Evolutionary conservation across 192 early-diverging fungal genomes (phyloP).

Genomic region (Coemansia sp.): DNA sequence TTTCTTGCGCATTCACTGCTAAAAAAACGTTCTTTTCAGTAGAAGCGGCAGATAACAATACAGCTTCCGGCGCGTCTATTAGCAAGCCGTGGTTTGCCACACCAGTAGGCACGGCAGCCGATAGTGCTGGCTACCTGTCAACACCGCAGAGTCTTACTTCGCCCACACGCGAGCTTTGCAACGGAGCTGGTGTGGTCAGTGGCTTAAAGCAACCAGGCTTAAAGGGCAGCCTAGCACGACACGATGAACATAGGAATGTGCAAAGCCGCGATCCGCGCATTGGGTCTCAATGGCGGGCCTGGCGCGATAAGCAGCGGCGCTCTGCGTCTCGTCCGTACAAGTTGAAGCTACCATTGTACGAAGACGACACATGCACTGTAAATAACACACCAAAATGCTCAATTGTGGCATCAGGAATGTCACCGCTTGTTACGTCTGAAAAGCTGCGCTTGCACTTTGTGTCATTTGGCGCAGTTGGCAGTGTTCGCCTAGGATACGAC

Average conservation of each 20-base stretch:
- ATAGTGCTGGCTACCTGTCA: slow-evolving; percentile 14
- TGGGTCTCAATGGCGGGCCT: slow-evolving; percentile 17
- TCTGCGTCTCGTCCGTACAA: slow-evolving; percentile 4
- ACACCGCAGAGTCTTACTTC: slow-evolving; percentile 33
- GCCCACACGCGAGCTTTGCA: slow-evolving; percentile 10
- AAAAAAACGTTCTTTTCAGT: too few relatives aligned
- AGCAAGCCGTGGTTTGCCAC: slow-evolving; percentile 5
- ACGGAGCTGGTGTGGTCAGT: neutral
- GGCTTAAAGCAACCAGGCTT: neutral
- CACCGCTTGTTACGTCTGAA: slow-evolving; percentile 42
- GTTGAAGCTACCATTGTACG: slow-evolving; percentile 38
- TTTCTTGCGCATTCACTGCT: too few relatives aligned
- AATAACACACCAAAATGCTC: slow-evolving; percentile 11
- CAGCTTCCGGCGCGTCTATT: too few relatives aligned
- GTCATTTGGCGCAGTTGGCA: slow-evolving; percentile 38
- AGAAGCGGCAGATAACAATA: too few relatives aligned
- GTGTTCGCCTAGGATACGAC: slow-evolving; percentile 39
- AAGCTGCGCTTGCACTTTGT: slow-evolving; percentile 43
- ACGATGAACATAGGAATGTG: neutral
- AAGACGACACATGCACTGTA: slow-evolving; percentile 30
- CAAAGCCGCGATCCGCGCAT: slow-evolving; percentile 27
- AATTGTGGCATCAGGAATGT: slow-evolving; percentile 43
- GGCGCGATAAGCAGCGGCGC: slow-evolving; percentile 20
- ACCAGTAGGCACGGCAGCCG: neutral
- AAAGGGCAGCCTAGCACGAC: neutral